Conservation (phyloP, 2,329 filamentous ascomycete genomes). For the Orbilia ellipsospora region DNA sequence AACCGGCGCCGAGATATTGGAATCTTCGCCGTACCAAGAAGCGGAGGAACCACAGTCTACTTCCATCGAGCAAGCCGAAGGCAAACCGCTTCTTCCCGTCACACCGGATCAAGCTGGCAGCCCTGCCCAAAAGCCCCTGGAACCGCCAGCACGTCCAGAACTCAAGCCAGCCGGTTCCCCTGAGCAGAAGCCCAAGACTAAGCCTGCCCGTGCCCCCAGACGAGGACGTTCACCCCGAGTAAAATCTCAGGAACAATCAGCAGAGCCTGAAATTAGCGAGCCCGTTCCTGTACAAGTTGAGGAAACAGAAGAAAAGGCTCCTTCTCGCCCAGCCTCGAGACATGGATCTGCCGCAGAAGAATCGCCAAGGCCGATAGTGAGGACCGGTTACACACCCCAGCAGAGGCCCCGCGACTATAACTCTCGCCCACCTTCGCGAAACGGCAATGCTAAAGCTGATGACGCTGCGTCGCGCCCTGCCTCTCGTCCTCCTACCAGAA, state of each 20-base stretch:
- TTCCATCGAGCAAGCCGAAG: not conserved
- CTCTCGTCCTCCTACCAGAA: slow-evolving; percentile 27
- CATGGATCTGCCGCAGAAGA: slow-evolving; percentile 4
- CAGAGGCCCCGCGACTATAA: slow-evolving; percentile 27
- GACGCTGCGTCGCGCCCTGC: slow-evolving; percentile 10
- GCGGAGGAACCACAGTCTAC: slow-evolving; percentile 23
- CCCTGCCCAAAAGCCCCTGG: not conserved
- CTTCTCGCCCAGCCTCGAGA: slow-evolving; percentile 19
- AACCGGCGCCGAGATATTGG: not conserved
- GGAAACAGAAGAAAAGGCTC: not conserved
- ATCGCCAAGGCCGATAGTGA: not conserved
- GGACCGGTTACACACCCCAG: slow-evolving; percentile 38
- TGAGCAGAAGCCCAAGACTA: slow-evolving; percentile 4
- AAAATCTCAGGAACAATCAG: not conserved
- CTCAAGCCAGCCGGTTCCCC: not conserved
- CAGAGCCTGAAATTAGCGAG: not conserved
- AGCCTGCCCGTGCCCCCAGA: not conserved
- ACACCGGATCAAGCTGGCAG: not conserved
- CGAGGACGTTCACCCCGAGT: slow-evolving; percentile 5
- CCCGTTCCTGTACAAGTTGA: not conserved
- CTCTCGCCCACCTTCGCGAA: slow-evolving; percentile 29
- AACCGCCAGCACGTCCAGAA: slow-evolving; percentile 5
- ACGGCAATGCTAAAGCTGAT: not conserved
- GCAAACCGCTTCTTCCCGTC: no score
- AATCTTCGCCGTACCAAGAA: slow-evolving; percentile 34